Conservation (phyloP, 2,329 filamentous ascomycete species). For the Botrytis tulipae region DNA sequence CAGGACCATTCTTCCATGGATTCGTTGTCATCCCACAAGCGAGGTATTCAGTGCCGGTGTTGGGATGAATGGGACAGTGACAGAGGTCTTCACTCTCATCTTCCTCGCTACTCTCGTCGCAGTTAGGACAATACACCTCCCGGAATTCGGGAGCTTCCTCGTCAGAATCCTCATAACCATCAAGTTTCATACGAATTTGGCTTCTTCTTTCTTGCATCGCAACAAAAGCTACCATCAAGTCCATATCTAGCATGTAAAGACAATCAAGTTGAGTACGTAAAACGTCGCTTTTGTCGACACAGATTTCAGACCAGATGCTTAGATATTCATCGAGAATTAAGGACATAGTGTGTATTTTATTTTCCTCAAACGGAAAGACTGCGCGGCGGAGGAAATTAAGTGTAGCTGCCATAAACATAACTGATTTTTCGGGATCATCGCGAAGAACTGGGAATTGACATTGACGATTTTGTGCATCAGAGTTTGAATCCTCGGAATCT, state of each 20-base stretch:
- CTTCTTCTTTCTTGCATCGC: neutral
- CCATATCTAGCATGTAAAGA: neutral
- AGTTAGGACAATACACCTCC: neutral
- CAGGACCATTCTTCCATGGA: neutral
- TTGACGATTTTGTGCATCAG: neutral
- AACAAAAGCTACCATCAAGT: neutral
- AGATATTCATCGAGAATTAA: neutral
- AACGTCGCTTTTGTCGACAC: neutral
- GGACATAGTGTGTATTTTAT: neutral
- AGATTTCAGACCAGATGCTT: neutral
- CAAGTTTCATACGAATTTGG: neutral
- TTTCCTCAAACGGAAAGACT: neutral
- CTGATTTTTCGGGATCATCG: neutral
- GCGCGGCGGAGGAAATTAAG: neutral
- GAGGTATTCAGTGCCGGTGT: neutral
- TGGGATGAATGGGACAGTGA: neutral
- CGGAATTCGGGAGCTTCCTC: neutral
- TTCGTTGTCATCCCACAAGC: neutral
- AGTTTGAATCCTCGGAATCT: neutral
- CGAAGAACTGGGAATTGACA: neutral
- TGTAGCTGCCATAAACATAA: neutral
- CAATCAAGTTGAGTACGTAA: neutral
- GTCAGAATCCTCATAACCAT: neutral
- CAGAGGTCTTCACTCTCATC: neutral
- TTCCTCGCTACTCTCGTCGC: neutral